A percentile compares a stretch with the other conserved stretches of the same genome.
These are phyloP conservation scores for Penicillium macrosclerotiorum DNA, from an alignment of 495 filamentous ascomycete species.

Conservation along the genomic window DNA sequence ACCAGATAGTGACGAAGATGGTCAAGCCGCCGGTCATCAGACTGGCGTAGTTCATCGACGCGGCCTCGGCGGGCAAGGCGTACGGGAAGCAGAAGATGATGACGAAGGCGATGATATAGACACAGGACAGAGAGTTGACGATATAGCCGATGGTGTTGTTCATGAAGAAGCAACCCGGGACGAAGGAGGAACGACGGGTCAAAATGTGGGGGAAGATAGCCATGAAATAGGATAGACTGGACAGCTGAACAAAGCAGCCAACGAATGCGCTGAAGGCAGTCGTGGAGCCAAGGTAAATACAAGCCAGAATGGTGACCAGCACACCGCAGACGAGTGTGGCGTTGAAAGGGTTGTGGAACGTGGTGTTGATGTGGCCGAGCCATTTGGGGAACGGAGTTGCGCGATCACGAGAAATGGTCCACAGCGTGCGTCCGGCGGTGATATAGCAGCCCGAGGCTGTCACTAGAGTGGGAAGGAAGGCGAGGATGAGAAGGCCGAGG, in stretches of 20 bases:
- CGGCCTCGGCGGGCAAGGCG: slow-evolving; percentile 50
- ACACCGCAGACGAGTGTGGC: slow-evolving; percentile 61
- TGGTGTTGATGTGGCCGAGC: slow-evolving; percentile 38
- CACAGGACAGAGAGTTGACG: slow-evolving; percentile 57
- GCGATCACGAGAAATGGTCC: slow-evolving; percentile 76
- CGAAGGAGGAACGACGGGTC: slow-evolving; percentile 60
- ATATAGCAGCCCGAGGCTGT: slow-evolving; percentile 66
- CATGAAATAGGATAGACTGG: slow-evolving; percentile 69
- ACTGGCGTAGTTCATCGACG: slow-evolving; percentile 70
- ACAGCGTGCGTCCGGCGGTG: slow-evolving; percentile 80
- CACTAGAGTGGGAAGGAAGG: slow-evolving; percentile 62
- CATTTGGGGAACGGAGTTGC: slow-evolving; percentile 45
- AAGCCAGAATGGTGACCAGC: slow-evolving; percentile 64
- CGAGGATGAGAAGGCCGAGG: slow-evolving; percentile 58
- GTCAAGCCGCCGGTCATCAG: slow-evolving; percentile 62
- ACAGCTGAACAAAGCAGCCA: slow-evolving; percentile 71
- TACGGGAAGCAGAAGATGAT: slow-evolving; percentile 81
- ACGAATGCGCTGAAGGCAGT: slow-evolving; percentile 75
- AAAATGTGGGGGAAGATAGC: slow-evolving; percentile 75
- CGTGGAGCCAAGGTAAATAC: slow-evolving; percentile 68
- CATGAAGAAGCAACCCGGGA: slow-evolving; percentile 69
- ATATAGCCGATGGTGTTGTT: slow-evolving; percentile 53
- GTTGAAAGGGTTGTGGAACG: slow-evolving; percentile 62
- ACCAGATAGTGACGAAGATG: slow-evolving; percentile 42
- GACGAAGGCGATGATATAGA: slow-evolving; percentile 68